Base-by-base conservation (phyloP, 345 rosid genomes). In the Aquilaria yunnanensis region DNA sequence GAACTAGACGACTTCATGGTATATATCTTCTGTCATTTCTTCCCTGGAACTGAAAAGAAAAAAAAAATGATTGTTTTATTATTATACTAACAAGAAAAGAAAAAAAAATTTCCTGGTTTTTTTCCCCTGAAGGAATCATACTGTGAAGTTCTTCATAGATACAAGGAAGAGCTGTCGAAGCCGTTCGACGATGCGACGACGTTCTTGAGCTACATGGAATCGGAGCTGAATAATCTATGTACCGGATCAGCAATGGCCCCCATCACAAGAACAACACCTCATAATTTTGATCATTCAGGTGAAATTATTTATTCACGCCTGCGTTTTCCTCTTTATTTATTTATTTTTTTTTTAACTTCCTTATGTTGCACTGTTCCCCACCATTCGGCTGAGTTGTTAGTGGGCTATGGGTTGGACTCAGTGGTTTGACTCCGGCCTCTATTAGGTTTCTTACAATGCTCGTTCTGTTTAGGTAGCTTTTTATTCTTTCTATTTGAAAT, bases 1-100 rank as follows among this genome's bases (percentile, higher is more conserved):
- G 85, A 78, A 66, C 85, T 86, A 0, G 92, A 86, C 32, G 75
- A 78, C 50, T 86, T 86, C 81, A 86, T 86, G 92, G 92, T 86
- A 66, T 31, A 5, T n/a, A 37, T 37, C 5, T 37, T 9, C 23
- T 23, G 23, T 23, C 23, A 23, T 23, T 23, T 23, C 23, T 23
- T 23, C 23, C 23, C 23, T 23, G 23, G 23, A 23, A 23, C 23
- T 23, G 23, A 23, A 23, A 23, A 23, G 23, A 23, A 23, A 23
- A 23, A 23, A 37, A 12, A 62, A 43, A 33, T 0, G 7, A 8
- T 7, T 47, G 23, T 23, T 23, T 12, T 2, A 14, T 55, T 48
- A 65, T 65, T 59, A 70, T 51, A 45, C 52, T 56, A 49, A 54
- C 49, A 2, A 62, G 61, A 63, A 62, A 64, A 53, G 52, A 12